phyloP scores from a whole-genome alignment of 176 grass and related monocot species.

The Cymbopogon citratus region DNA sequence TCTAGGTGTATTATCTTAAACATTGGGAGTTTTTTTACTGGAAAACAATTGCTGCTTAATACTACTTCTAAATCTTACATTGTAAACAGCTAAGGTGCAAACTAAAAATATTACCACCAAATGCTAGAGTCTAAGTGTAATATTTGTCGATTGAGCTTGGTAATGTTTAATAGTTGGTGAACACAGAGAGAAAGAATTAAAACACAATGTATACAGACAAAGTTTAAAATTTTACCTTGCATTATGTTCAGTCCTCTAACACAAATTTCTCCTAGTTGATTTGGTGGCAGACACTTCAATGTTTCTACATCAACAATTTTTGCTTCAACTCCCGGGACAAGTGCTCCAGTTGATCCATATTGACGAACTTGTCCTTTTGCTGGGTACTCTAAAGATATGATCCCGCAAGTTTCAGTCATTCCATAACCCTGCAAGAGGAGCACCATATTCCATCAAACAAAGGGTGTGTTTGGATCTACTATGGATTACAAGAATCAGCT shows the following conservation, averaged over 20 bases:
- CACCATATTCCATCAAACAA: background rate
- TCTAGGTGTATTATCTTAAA: background rate
- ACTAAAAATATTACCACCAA: background rate
- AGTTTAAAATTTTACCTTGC: constrained; percentile 48
- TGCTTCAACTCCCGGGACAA: constrained; percentile 63
- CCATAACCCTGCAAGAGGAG: constrained; percentile 66
- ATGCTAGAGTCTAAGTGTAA: background rate
- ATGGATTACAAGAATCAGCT: background rate
- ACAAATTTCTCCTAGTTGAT: constrained; percentile 84
- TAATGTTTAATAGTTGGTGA: background rate
- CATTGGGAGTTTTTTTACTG: background rate
- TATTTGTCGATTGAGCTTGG: background rate
- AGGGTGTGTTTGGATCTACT: background rate
- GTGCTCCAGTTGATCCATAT: constrained; percentile 70
- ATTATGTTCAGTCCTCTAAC: constrained; percentile 82
- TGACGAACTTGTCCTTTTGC: constrained; percentile 34
- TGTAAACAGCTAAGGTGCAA: background rate
- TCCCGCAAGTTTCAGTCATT: constrained; percentile 87
- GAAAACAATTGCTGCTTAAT: background rate
- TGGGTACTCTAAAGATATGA: constrained; percentile 65
- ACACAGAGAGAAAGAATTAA: background rate
- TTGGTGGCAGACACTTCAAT: constrained; percentile 53
- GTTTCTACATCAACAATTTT: constrained; percentile 68
- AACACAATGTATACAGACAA: background rate
- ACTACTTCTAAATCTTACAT: background rate